Evolutionary conservation across 1,284 basidiomycete genomes (phyloP).

Genomic region (Ceratobasidium sp.): DNA sequence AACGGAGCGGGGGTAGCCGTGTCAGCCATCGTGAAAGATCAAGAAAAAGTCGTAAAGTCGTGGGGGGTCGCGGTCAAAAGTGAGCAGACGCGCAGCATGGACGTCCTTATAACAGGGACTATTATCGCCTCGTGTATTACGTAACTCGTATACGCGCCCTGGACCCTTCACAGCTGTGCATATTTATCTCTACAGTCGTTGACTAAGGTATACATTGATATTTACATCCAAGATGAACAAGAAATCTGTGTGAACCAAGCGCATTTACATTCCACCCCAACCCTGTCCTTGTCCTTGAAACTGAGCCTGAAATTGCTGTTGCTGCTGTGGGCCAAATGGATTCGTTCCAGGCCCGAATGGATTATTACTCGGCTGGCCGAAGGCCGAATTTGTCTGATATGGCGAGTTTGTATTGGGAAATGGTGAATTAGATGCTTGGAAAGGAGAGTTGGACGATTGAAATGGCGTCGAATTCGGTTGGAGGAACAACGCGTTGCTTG

Average conservation of each 20-base stretch:
- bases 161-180: not conserved
- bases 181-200: not conserved
- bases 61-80: conserved; percentile 2
- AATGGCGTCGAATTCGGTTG: conserved; percentile 15
- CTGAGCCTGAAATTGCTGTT: conserved; percentile 13
- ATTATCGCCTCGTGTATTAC: conserved; percentile 11
- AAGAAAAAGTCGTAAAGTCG: conserved; percentile 16
- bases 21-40: conserved; percentile 1
- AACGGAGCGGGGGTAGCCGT: conserved; percentile 11
- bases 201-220: conserved; percentile 1
- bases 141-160: conserved; percentile 18
- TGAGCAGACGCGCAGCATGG: conserved; percentile 13
- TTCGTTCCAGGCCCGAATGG: conserved; percentile 23
- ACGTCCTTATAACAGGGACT: conserved; percentile 8
- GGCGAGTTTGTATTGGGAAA: conserved; percentile 25
- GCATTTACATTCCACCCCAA: conserved; percentile 38
- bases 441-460: conserved; percentile 30
- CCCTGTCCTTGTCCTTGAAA: conserved; percentile 22
- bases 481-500: conserved; percentile 16
- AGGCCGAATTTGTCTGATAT: conserved; percentile 8
- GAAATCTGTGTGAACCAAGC: conserved; percentile 2
- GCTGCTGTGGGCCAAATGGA: conserved; percentile 33
- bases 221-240: not conserved
- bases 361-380: conserved; percentile 1
- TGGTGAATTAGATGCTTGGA: conserved; percentile 24